Conservation (phyloP, 805 yeast genomes). For the Teunomyces gatunensis region DNA sequence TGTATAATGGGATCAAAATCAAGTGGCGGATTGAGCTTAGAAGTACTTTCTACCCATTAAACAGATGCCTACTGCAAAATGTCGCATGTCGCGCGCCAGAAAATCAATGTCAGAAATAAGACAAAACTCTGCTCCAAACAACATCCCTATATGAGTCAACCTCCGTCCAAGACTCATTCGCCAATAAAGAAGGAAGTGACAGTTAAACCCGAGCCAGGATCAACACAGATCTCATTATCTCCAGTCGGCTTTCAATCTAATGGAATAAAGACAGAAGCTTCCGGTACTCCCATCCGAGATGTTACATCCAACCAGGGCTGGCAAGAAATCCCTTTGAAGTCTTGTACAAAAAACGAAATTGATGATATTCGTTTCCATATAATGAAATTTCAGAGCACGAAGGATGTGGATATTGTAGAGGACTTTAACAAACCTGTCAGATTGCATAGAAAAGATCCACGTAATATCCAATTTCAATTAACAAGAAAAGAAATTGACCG, state of each 20-base stretch:
- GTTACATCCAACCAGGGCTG: slow-evolving; percentile 26
- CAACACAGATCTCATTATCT: neutral
- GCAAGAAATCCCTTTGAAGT: slow-evolving; percentile 61
- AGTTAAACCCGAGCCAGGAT: slow-evolving; percentile 8
- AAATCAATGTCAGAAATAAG: neutral
- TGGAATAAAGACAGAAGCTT: neutral
- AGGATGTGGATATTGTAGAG: slow-evolving; percentile 64
- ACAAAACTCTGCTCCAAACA: slow-evolving; percentile 2
- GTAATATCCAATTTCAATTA: slow-evolving; percentile 82
- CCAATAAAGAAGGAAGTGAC: slow-evolving; percentile 27
- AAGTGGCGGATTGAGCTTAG: too few species aligned
- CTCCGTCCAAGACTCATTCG: slow-evolving; percentile 6
- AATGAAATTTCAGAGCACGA: slow-evolving; percentile 72
- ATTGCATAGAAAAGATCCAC: slow-evolving; percentile 90
- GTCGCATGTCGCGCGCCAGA: slow-evolving; percentile 2
- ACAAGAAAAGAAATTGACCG: slow-evolving; percentile 73
- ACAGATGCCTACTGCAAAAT: neutral
- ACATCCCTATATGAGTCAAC: slow-evolving; percentile 23
- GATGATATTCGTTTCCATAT: slow-evolving; percentile 76
- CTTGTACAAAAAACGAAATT: slow-evolving; percentile 70
- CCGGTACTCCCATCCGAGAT: neutral
- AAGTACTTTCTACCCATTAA: too few species aligned
- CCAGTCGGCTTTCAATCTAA: slow-evolving; percentile 1
- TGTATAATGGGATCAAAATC: too few species aligned
- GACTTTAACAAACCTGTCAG: slow-evolving; percentile 82